Base-by-base conservation (phyloP, 805 yeast genomes). In the Ogataea siamensis region DNA sequence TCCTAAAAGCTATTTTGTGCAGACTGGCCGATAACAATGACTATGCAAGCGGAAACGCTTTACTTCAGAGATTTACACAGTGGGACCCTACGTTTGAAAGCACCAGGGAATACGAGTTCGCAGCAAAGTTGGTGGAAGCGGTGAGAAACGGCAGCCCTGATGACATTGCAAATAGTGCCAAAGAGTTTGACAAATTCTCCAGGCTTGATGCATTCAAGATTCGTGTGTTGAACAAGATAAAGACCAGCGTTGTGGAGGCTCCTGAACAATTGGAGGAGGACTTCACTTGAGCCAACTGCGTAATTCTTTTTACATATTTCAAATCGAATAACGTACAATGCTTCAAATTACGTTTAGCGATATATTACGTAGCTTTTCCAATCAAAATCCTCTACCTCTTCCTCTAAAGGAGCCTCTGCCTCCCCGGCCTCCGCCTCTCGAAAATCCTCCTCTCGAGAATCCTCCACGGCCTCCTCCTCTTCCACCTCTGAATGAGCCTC, bases 201-300 rank as follows among this genome's bases (percentile, higher is more conserved):
- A 87, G 87, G 61, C 75, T 93, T 39, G 99, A 93, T 59, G 86
- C 83, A 55, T 83, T 95, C 83, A 87, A 86, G 68, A 86, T 96
- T 9, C 78, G 84, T 19, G 67, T 93, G 34, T 72, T 93, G 49
- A 72, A 91, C 51, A 83, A 83, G 63, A 80, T 93, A 53, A 93
- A 93, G 76, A 78, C 52, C 13, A 49, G 56, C 34, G 51, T 62
- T 9, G 40, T 40, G 17, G 54, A 55, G 12, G 59, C 58, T 7
- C 63, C 64, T 5, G 63, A 54, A 26, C 50, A 53, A 15, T 34
- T 59, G 18, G 67, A 62, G 32, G 66, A 62, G 33, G 67, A 62
- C 40, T 59, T 62, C 43, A 62, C 66, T 20, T 62, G 42, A 35
- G n/a, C n/a, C n/a, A n/a, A n/a, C n/a, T n/a, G n/a, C n/a, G n/a